Evolutionary conservation across 2,329 filamentous ascomycete species (phyloP), one percentile per base, ranked within the genome.

Genomic region (Penicillium sp.): DNA sequence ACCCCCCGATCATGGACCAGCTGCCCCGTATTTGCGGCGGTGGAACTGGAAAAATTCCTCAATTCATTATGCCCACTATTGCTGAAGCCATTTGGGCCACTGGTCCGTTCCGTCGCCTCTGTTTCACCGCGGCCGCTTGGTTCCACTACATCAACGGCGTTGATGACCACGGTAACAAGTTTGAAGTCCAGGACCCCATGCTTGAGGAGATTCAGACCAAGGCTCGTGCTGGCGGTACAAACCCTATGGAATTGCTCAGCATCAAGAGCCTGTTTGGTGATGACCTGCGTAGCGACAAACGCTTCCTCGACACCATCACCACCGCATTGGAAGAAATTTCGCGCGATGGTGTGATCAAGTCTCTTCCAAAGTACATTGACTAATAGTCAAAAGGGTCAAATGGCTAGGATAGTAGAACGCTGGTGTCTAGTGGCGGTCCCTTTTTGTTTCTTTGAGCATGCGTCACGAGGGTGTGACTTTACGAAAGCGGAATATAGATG

Each of bases 1-100:
- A 81, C 76, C 78, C 79, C 0, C 80, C 79, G 49, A 81, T 81
- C 62, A 80, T 76, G 77, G 79, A 81, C 54, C 78, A 81, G 69
- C 70, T 81, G 49, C 75, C 77, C 38, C 79, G 79, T 36, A 69
- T 81, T 54, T 77, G 76, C 53, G 74, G 81, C 23, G 77, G 77
- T 64, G 79, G 73, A 18, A 80, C 78, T 7, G 79, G 79, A 70
- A 81, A 81, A 74, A 75, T 81, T 36, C 79, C 79, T 0, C 78
- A 72, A 50, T 72, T 72, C 47, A 71, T 72, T 56, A 72, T 72
- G 69, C 70, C 70, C 3, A 71, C 70, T 1, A 68, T 72, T 46
- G 70, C 70, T 39, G 70, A 72, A 52, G 62, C 65, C 42, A 81
- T 81, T 53, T 77, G 75, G 76, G 64, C 65, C 0, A 71, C 63